phyloP scores from a whole-genome alignment of 331 rosid genomes.

The Saraca asoca region DNA sequence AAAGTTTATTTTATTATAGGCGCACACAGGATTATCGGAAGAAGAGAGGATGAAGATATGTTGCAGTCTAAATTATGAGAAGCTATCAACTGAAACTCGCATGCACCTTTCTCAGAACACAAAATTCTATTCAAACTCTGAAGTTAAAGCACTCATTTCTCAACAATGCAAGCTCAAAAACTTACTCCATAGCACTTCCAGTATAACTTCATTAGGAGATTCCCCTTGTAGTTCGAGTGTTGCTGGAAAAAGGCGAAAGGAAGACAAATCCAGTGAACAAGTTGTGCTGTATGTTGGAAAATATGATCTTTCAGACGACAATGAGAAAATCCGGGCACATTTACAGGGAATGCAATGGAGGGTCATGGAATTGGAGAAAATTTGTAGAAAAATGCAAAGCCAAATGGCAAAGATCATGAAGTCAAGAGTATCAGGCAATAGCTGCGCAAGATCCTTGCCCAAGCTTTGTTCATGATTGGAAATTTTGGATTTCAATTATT shows the following conservation, averaged over 20 bases:
- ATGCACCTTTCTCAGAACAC: slow-evolving; percentile 61
- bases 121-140: slow-evolving; percentile 68
- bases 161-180: slow-evolving; percentile 70
- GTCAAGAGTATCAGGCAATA: slow-evolving; percentile 53
- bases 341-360: slow-evolving; percentile 90
- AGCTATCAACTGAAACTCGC: slow-evolving; percentile 69
- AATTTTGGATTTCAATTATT: slow-evolving; percentile 13
- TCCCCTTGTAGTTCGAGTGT: slow-evolving; percentile 43
- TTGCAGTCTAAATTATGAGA: slow-evolving; percentile 60
- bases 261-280: slow-evolving; percentile 50
- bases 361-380: slow-evolving; percentile 77
- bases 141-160: slow-evolving; percentile 57
- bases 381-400: slow-evolving; percentile 68
- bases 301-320: slow-evolving; percentile 48
- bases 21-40: slow-evolving; percentile 67
- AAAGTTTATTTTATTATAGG: slow-evolving; percentile 49
- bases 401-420: slow-evolving; percentile 74
- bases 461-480: slow-evolving; percentile 71
- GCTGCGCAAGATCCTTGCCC: slow-evolving; percentile 72
- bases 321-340: slow-evolving; percentile 57
- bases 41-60: slow-evolving; percentile 80
- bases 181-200: slow-evolving; percentile 44
- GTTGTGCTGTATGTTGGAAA: slow-evolving; percentile 53
- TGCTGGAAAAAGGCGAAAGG: slow-evolving; percentile 37
- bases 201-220: slow-evolving; percentile 36